Conservation (phyloP, 176 grass and related monocot species). For the Raddia distichophylla region DNA sequence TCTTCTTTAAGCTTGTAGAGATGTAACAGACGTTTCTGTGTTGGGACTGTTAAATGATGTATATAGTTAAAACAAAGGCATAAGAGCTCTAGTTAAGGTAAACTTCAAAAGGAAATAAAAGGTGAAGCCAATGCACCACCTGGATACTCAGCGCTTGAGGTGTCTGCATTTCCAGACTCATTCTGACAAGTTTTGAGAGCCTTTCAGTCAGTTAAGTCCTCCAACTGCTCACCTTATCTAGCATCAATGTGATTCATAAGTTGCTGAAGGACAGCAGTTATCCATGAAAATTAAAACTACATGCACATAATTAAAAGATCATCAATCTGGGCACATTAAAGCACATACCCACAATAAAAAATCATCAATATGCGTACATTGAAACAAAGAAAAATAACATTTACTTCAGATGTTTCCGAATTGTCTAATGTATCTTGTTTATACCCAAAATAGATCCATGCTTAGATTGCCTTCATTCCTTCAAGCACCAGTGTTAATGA, state of each 20-base stretch:
- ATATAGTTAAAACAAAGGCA: slow-evolving; percentile 13
- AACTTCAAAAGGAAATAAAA: neutral
- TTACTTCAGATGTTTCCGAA: neutral
- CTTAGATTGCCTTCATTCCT: too few species aligned
- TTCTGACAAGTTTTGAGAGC: slow-evolving; percentile 71
- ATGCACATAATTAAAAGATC: neutral
- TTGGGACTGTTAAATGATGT: slow-evolving; percentile 66
- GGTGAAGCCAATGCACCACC: slow-evolving; percentile 47
- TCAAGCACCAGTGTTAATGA: neutral
- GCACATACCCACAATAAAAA: neutral
- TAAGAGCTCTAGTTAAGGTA: slow-evolving; percentile 27
- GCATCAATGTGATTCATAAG: slow-evolving; percentile 79
- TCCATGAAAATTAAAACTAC: slow-evolving; percentile 99
- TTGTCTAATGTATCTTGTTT: neutral
- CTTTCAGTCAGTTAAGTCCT: slow-evolving; percentile 73
- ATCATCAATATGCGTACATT: neutral
- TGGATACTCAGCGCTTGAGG: slow-evolving; percentile 96
- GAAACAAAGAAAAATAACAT: neutral
- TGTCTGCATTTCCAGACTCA: slow-evolving; percentile 88
- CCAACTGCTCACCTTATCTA: slow-evolving; percentile 71
- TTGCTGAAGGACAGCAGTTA: slow-evolving; percentile 89
- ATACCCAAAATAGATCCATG: neutral
- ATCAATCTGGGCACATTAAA: neutral
- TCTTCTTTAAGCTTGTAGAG: slow-evolving; percentile 87
- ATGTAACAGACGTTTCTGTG: slow-evolving; percentile 85